Base-by-base conservation (phyloP, 1,139 yeast species). In the Zygoascus hellenicus region DNA sequence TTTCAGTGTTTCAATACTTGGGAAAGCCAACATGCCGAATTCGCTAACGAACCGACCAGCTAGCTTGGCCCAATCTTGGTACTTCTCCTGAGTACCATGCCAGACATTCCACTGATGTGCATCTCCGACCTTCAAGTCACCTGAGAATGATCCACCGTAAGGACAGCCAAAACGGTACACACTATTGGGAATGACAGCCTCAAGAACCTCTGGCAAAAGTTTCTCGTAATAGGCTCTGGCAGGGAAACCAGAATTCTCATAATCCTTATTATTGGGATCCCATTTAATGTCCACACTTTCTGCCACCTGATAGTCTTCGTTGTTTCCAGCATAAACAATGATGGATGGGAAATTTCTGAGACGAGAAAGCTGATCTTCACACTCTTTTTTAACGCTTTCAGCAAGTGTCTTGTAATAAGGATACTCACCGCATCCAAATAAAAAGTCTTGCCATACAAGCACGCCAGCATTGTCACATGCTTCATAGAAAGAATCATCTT, bases 61-160 rank as follows among this genome's bases (percentile, higher is more conserved):
- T 9, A 74, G 57, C 46, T 63, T 62, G 39, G 60, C 59, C 76
- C 76, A 72, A 52, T 72, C 62, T 51, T 74, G 78, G 51, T 73
- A 74, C 49, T 62, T 64, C 49, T 69, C 73, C 58, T 72, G 75
- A n/a, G 58, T 55, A 3, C 77, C 77, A 50, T 74, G 77, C 78
- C 78, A 74, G 5, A 74, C 75, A 49, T 72, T 70, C 78, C 78
- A 74, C 54, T 73, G 77, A 54, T 74, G 78, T 15, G 70, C 54
- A 54, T 74, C 78, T 0, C 78, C 78, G 15, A 65, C 56, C 0
- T 67, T 66, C 10, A 62, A 59, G 52, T 71, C 74, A 2, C 61
- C 54, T 9, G 74, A 58, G 14, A 50, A 54, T 15, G 54, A 50
- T 10, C 73, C 72, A 9, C 74, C 69, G 60, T 66, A 73, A 0